Evolutionary conservation across 176 grass and related monocot species (phyloP).

Genomic region (Bothriochloa decipiens): DNA sequence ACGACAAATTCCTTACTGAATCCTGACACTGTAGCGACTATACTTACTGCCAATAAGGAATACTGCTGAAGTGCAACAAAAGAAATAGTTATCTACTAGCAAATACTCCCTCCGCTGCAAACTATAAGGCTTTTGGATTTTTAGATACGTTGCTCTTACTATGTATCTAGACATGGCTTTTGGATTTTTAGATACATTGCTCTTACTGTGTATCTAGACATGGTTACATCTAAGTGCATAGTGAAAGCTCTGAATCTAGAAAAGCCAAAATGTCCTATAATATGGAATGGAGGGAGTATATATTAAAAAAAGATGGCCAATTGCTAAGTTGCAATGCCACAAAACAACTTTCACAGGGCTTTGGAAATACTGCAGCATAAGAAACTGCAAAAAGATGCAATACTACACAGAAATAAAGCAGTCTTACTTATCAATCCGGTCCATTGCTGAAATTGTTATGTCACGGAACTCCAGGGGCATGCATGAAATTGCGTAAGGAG

Average conservation of each 20-base stretch:
- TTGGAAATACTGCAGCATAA: conserved; percentile 25
- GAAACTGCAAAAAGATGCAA: conserved; percentile 16
- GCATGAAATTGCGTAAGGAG: conserved; percentile 92
- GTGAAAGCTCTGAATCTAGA: neutral
- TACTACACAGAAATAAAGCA: conserved; percentile 34
- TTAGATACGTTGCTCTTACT: neutral
- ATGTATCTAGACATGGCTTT: no score
- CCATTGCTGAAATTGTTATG: conserved; percentile 84
- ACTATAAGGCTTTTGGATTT: neutral
- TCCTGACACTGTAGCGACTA: neutral
- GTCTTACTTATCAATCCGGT: conserved; percentile 81
- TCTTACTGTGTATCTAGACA: neutral
- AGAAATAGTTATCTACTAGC: neutral
- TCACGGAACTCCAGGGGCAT: conserved; percentile 88
- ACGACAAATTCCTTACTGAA: neutral
- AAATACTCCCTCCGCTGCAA: neutral
- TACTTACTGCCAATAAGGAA: conserved; percentile 9
- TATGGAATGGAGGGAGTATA: neutral
- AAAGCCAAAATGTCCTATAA: neutral
- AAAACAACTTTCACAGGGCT: neutral
- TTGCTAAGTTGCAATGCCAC: neutral
- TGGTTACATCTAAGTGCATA: neutral
- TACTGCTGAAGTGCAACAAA: neutral
- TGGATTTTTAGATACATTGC: neutral
- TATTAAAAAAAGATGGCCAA: neutral